These are phyloP conservation scores for Spatholobus suberectus DNA, from an alignment of 306 rosid species.

Conservation along the genomic window DNA sequence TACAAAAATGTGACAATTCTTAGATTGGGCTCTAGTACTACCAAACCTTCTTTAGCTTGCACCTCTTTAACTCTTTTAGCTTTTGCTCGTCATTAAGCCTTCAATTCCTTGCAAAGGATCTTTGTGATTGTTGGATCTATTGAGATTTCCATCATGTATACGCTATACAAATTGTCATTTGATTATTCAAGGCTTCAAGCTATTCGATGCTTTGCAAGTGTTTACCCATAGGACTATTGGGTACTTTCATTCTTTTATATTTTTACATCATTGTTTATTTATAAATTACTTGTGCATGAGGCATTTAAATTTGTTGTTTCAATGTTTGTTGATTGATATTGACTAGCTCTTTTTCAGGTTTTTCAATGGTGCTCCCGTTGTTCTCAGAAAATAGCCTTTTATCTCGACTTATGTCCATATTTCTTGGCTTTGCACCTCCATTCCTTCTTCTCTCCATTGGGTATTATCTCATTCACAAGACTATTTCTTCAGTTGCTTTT, in stretches of 20 bases:
- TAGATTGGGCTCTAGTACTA: too few relatives aligned
- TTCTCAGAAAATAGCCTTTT: slow-evolving; percentile 78
- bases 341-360: slow-evolving; percentile 58
- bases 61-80: too few relatives aligned
- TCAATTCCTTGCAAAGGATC: too few relatives aligned
- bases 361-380: slow-evolving; percentile 80
- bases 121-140: too few relatives aligned
- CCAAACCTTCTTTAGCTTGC: too few relatives aligned
- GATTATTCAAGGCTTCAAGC: background rate
- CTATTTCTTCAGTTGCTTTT: slow-evolving; percentile 15
- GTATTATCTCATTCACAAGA: slow-evolving; percentile 50
- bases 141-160: too few relatives aligned
- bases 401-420: slow-evolving; percentile 83
- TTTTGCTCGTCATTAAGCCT: too few relatives aligned
- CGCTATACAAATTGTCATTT: slow-evolving; percentile 2
- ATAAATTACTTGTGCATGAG: slow-evolving; percentile 24
- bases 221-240: background rate
- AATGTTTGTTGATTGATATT: slow-evolving; percentile 32
- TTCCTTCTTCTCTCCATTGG: slow-evolving; percentile 96
- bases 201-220: background rate
- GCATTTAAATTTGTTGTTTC: slow-evolving; percentile 33
- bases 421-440: slow-evolving; percentile 89
- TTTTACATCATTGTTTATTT: background rate
- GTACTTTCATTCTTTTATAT: background rate
- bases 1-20: too few relatives aligned